A percentile compares a stretch with the other conserved stretches of the same genome.
phyloP scores from a whole-genome alignment of 78 protist genomes.

The Dictyostelium brefeldianum region DNA sequence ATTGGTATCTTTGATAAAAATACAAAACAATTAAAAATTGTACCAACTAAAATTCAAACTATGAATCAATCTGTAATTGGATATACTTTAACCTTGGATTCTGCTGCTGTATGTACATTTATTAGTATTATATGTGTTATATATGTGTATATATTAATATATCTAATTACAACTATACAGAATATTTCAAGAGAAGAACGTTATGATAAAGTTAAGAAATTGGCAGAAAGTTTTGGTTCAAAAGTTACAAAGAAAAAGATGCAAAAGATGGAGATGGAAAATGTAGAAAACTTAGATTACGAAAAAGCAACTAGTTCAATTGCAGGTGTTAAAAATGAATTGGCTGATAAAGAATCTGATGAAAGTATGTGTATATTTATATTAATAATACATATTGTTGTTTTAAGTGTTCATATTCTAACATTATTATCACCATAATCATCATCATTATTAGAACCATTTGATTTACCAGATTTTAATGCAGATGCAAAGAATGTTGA shows the following conservation, averaged over 20 bases:
- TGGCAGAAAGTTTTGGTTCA: constrained; percentile 63
- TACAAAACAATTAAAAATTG: constrained; percentile 21
- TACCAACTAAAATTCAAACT: constrained; percentile 47
- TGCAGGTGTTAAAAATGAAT: constrained; percentile 1
- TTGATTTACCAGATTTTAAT: constrained; percentile 56
- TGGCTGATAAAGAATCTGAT: constrained; percentile 3
- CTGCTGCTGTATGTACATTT: neutral
- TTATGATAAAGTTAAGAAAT: constrained; percentile 34
- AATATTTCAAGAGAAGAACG: constrained; percentile 6
- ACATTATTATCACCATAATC: no score
- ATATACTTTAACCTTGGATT: neutral
- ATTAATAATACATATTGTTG: neutral
- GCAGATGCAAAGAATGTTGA: neutral
- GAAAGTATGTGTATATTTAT: neutral
- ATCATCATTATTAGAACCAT: neutral
- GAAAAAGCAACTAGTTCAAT: constrained; percentile 23
- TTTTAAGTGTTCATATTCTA: no score
- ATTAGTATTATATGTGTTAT: neutral
- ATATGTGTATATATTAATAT: neutral
- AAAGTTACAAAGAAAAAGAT: constrained; percentile 68
- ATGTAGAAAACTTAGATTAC: constrained; percentile 44
- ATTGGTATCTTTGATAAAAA: constrained; percentile 59
- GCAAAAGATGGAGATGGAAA: constrained; percentile 66
- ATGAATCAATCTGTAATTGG: constrained; percentile 61
- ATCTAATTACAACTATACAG: neutral